Evolutionary conservation across 345 rosid species (phyloP), one percentile per base, ranked within the genome.

Genomic region (Pugionium cornutum): DNA sequence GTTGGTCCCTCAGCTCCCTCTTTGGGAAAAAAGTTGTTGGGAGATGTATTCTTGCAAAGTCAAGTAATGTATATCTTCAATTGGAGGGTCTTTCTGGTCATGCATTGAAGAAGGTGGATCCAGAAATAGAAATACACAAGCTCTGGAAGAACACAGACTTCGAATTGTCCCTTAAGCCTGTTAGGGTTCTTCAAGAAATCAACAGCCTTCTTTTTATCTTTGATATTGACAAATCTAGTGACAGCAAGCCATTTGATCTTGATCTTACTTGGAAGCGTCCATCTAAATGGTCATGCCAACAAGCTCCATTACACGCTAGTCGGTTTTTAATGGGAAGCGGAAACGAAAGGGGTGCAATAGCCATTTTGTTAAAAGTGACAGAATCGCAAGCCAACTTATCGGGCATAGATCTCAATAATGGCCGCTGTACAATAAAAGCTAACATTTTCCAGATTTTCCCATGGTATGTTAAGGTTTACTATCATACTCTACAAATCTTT

Each of bases 241-340:
- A 80, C 53, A 72, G 77, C 29, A 48, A 76, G 63, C 89, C 89
- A 47, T 86, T 91, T 77, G 88, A 91, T 79, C 66, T 91, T 49
- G 80, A 84, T 46, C 78, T 95, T 39, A 71, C 72, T 35, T 95
- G 97, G 99, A 89, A 84, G 75, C 29, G 43, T 75, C 92, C 96
- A 25, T 62, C 84, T 32, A 76, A 70, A 49, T 95, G 97, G 99
- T 80, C 89, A 7, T 78, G 83, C 47, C 74, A 76, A 77, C 83
- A 77, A 44, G 80, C 89, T 64, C 99, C 96, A 40, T 80, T 91
- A 57, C 96, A 75, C 64, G 83, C 83, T 9, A 84, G 75, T 68
- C 87, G 97, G 78, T 91, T 91, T 53, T 77, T 91, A 78, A 95
- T 91, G 99, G 99, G 97, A 31, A 95, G 95, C 66, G 97, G 96